phyloP scores from a whole-genome alignment of 2,329 filamentous ascomycete species.

The Neophaeococcomyces mojaviensis region DNA sequence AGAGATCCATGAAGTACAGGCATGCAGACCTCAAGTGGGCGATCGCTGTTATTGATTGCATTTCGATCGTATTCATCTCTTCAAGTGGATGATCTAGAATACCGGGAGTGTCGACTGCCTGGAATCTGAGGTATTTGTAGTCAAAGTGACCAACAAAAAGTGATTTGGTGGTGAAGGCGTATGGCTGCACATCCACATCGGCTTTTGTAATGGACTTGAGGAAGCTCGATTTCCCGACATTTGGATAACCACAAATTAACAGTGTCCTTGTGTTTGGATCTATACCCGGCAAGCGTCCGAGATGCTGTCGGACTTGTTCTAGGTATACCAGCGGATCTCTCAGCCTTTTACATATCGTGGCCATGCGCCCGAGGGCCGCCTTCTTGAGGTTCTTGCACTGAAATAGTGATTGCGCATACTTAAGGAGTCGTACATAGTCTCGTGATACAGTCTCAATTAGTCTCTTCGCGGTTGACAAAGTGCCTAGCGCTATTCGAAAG shows the following conservation, averaged over 20 bases:
- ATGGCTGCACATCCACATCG: slow-evolving; percentile 94
- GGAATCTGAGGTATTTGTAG: slow-evolving; percentile 85
- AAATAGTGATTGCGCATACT: slow-evolving; percentile 94
- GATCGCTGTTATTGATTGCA: slow-evolving; percentile 97
- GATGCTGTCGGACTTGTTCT: slow-evolving; percentile 92
- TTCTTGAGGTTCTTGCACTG: slow-evolving; percentile 99
- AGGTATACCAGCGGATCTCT: slow-evolving; percentile 94
- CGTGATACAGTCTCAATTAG: slow-evolving; percentile 92
- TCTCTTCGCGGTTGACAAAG: slow-evolving; percentile 91
- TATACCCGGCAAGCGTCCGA: slow-evolving; percentile 95
- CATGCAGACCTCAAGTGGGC: slow-evolving; percentile 93
- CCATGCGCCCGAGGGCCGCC: slow-evolving; percentile 94
- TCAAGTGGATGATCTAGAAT: slow-evolving; percentile 95
- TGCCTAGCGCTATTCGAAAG: slow-evolving; percentile 92
- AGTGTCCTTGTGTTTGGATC: slow-evolving; percentile 95
- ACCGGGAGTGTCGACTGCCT: slow-evolving; percentile 96
- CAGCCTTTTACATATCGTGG: slow-evolving; percentile 86
- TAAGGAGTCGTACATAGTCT: slow-evolving; percentile 91
- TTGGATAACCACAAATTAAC: slow-evolving; percentile 94
- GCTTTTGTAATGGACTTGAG: slow-evolving; percentile 84
- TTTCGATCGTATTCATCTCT: slow-evolving; percentile 99
- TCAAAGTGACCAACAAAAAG: slow-evolving; percentile 97
- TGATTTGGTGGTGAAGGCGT: slow-evolving; percentile 96
- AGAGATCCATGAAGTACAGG: slow-evolving; percentile 96
- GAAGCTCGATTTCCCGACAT: slow-evolving; percentile 96